phyloP scores from a whole-genome alignment of 2,329 filamentous ascomycete species.

The Neofusicoccum cordaticola region DNA sequence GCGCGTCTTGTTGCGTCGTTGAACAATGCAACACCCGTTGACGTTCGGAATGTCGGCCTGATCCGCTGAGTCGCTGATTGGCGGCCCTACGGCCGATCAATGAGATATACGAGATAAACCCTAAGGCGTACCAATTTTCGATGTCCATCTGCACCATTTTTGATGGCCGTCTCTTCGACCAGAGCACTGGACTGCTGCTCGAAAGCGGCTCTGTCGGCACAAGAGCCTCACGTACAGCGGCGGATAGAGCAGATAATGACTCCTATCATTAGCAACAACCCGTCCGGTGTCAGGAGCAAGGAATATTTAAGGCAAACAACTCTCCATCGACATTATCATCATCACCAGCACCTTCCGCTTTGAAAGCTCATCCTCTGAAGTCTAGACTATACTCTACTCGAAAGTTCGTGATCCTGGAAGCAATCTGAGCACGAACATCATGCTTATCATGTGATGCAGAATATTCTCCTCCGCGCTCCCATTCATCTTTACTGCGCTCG shows the following conservation, averaged over 20 bases:
- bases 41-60: not conserved
- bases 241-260: too few relatives aligned
- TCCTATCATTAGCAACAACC: too few relatives aligned
- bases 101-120: not conserved
- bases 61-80: not conserved
- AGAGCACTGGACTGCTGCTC: too few relatives aligned
- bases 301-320: too few relatives aligned
- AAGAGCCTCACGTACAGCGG: too few relatives aligned
- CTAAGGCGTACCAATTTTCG: not conserved
- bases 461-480: not conserved
- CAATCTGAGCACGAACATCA: not conserved
- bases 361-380: too few relatives aligned
- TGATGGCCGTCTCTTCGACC: not conserved
- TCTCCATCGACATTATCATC: too few relatives aligned
- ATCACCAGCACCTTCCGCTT: too few relatives aligned
- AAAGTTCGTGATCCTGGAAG: not conserved
- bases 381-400: not conserved
- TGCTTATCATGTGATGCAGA: not conserved
- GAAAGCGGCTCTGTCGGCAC: too few relatives aligned
- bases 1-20: too few relatives aligned
- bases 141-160: not conserved
- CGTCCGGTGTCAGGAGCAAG: too few relatives aligned
- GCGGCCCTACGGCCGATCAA: not conserved
- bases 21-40: too few relatives aligned
- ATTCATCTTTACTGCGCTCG: not conserved